Percentiles rank a stretch among this genome's conserved stretches.
phyloP scores from a whole-genome alignment of 352 stramenopile genomes.

The Phytophthora pluvialis region DNA sequence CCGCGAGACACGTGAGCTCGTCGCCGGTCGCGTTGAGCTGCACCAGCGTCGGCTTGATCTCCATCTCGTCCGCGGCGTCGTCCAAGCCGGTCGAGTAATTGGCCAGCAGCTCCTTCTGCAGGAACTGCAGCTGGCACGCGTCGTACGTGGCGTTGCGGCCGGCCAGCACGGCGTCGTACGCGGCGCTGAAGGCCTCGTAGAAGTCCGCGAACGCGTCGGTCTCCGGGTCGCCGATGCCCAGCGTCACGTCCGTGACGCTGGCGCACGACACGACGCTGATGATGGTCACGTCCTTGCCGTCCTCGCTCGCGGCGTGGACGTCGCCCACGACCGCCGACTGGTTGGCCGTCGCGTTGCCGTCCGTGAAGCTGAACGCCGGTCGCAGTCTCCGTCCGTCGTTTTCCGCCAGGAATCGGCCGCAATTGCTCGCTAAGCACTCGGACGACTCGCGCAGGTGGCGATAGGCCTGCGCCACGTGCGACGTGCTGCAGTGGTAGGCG shows the following conservation, averaged over 20 bases:
- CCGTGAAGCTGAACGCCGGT: constrained; percentile 36
- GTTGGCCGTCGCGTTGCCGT: constrained; percentile 10
- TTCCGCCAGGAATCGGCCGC: constrained; percentile 27
- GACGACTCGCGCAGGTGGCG: constrained; percentile 41
- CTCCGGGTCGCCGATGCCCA: constrained; percentile 53
- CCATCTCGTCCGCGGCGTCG: constrained; percentile 26
- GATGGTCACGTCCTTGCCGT: constrained; percentile 56
- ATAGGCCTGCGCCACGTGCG: constrained; percentile 50
- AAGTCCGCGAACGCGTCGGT: constrained; percentile 59
- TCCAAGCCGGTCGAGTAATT: constrained; percentile 43
- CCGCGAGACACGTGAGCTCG: constrained; percentile 52
- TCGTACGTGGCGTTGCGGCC: constrained; percentile 58
- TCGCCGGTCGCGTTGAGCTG: constrained; percentile 45
- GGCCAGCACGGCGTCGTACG: constrained; percentile 69
- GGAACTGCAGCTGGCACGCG: constrained; percentile 72
- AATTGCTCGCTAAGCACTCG: constrained; percentile 46
- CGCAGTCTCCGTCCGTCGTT: constrained; percentile 25
- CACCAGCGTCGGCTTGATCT: constrained; percentile 62
- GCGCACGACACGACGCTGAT: constrained; percentile 60
- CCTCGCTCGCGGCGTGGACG: constrained; percentile 41
- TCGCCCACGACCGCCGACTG: constrained; percentile 29
- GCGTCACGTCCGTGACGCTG: constrained; percentile 46
- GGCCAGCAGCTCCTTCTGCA: constrained; percentile 59
- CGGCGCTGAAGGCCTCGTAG: constrained; percentile 58
- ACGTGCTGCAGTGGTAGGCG: constrained; percentile 62